phyloP scores from a whole-genome alignment of 148 eudicot genomes.

The Rheum nobile region DNA sequence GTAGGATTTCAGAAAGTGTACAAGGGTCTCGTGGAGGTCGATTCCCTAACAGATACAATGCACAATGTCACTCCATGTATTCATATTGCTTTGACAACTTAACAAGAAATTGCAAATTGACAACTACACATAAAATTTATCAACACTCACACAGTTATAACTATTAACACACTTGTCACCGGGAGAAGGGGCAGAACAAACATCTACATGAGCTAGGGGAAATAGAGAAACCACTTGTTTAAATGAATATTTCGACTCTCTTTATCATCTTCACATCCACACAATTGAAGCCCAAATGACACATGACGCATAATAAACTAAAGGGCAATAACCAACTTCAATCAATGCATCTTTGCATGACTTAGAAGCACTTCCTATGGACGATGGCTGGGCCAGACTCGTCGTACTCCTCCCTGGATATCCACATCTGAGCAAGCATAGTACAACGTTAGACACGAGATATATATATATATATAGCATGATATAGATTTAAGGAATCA shows the following conservation, averaged over 20 bases:
- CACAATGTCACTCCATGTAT: not conserved
- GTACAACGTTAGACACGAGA: not conserved
- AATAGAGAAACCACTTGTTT: too few species aligned
- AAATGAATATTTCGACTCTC: too few species aligned
- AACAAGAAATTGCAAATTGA: not conserved
- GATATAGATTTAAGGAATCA: not conserved
- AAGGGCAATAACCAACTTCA: not conserved
- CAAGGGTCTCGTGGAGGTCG: too few species aligned
- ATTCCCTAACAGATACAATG: not conserved
- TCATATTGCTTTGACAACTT: not conserved
- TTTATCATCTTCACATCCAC: too few species aligned
- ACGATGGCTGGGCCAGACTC: constrained; percentile 7
- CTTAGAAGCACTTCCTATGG: constrained; percentile 9
- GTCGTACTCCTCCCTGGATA: not conserved
- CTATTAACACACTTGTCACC: not conserved
- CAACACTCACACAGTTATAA: not conserved
- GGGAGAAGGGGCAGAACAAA: not conserved
- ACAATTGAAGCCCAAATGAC: not conserved
- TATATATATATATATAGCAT: not conserved
- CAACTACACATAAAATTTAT: not conserved
- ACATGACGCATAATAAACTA: not conserved
- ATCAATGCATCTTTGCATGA: not conserved
- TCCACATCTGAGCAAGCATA: not conserved
- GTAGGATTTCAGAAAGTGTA: too few species aligned
- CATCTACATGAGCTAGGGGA: too few species aligned